Conservation (phyloP, 768 basidiomycete species). For the Trametes cubensis region DNA sequence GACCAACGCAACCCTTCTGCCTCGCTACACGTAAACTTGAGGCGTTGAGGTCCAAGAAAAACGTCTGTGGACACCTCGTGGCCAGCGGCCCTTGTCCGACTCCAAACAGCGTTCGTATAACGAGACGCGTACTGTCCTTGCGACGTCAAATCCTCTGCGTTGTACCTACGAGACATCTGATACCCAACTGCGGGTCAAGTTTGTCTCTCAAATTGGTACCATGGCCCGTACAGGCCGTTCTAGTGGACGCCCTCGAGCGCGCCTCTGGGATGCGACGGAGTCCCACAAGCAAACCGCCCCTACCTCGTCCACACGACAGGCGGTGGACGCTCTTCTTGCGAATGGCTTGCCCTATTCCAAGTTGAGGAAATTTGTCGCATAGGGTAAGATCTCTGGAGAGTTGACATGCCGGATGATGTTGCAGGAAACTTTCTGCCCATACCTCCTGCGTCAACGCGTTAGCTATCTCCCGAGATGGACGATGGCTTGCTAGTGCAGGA, state of each 20-base stretch:
- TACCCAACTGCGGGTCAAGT: no score
- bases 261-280: background rate
- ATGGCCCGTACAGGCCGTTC: background rate
- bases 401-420: background rate
- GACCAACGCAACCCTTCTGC: no score
- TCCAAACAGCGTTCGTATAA: no score
- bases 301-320: background rate
- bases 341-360: slow-evolving; percentile 32
- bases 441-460: slow-evolving; percentile 43
- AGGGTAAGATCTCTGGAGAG: background rate
- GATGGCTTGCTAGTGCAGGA: slow-evolving; percentile 44
- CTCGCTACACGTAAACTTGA: no score
- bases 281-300: background rate
- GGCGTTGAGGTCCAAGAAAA: no score
- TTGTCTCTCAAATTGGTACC: no score
- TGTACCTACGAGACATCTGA: no score
- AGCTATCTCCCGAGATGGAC: slow-evolving; percentile 39
- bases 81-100: no score
- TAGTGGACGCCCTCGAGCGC: background rate
- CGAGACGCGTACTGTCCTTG: no score
- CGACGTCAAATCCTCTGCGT: no score
- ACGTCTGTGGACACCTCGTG: no score
- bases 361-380: slow-evolving; percentile 16
- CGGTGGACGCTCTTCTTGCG: slow-evolving; percentile 8
- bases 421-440: slow-evolving; percentile 39